Base-by-base conservation (phyloP, 1,284 basidiomycete genomes). In the Ganoderma sinense region DNA sequence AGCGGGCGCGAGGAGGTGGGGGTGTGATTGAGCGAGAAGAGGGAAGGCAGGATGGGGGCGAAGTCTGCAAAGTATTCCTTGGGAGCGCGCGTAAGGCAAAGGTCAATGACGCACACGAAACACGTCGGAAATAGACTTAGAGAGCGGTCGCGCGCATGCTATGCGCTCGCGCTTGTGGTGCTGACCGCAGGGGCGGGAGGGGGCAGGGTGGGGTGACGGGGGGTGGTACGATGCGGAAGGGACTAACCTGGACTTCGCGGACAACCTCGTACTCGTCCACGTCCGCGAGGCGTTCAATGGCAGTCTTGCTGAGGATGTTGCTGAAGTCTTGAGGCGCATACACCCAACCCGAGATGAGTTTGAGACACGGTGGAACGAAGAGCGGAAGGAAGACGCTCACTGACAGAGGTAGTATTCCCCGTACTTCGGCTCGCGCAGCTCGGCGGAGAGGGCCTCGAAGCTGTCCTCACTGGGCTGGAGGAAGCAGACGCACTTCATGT, bases 61-160 rank as follows among this genome's bases (percentile, higher is more conserved):
- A 97, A 98, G 82, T 98, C 97, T 73, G 95, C 95, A 82, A 98
- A 98, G 83, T 95, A 95, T 88, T 98, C 97, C 96, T 94, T 80
- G 66, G 69, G 65, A 55, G 73, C 71, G 69, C 71, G 73, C 71
- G 76, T 76, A 51, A 78, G 69, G 69, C 36, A 66, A 43, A 43
- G 39, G 33, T 69, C 65, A 40, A 43, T 10, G 11, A 40, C 14
- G 2, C 41, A 3, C 23, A n/a, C 16, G 41, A 10, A 51, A 51
- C 48, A 11, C 48, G 48, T 26, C 13, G 48, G 11, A 51, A 14
- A 26, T 14, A 51, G 23, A 20, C 23, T 14, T 51, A 23, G 20
- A 51, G 14, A 26, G 48, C 56, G 33, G 29, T 33, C 33, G 33
- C 29, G 55, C 7, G 18, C 2, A 56, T 33, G 26, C 10, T 20